Base-by-base conservation (phyloP, 345 rosid species). In the Hypericum perforatum region DNA sequence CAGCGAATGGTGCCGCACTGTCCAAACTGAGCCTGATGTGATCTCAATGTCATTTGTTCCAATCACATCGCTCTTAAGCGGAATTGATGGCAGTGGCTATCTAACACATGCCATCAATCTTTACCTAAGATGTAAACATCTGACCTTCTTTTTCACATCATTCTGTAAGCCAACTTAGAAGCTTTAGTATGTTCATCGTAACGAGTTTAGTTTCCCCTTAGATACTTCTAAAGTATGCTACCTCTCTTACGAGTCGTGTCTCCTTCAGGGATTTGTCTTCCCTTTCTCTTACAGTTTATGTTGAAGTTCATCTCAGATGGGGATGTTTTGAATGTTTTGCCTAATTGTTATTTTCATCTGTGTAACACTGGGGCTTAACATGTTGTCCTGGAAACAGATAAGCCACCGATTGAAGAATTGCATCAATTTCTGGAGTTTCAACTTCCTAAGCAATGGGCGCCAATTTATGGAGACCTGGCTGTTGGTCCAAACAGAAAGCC, bases 371-470 rank as follows among this genome's bases (percentile, higher is more conserved):
- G 32, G 32, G 32, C 32, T 22, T 22, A 22, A 22, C 32, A 22
- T 37, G 11, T 52, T 11, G 11, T 10, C n/a, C 8, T 52, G 41
- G 3, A 16, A 10, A 13, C 55, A 52, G 55, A 52, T 37, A 52
- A 52, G 55, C 55, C 55, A 32, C 55, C 55, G 6, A 37, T 52
- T 10, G 55, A 36, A 5, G 55, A 52, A 12, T 9, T 52, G 9
- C 55, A 52, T 52, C 55, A 52, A 9, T 52, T 52, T 38, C 41
- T 52, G 55, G 55, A 52, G 42, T 52, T 52, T 11, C 55, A 52
- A 16, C 41, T 52, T 37, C 55, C 55, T 12, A 52, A 36, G 14
- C 41, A 36, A 6, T 52, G 55, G 55, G 55, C 55, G 12, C 55
- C 55, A 3, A 42, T 52, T 11, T 52, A 37, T n/a, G 55, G 55